Evolutionary conservation across 2,329 filamentous ascomycete genomes (phyloP), one percentile per base, ranked within the genome.

Genomic region (Neobulgaria alba): DNA sequence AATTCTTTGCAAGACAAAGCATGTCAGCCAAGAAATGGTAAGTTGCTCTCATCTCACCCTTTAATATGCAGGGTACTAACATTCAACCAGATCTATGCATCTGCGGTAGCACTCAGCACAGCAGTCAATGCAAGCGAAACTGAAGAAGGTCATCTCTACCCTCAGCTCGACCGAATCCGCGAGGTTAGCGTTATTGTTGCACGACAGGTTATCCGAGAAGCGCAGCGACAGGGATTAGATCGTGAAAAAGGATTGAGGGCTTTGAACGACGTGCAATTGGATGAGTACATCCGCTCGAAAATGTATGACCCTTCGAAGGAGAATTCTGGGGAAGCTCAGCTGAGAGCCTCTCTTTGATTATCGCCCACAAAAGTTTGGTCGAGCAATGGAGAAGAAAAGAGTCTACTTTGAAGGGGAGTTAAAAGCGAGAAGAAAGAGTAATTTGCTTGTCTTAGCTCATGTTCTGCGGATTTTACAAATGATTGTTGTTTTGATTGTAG

Each of bases 111-210:
- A 51, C 82, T 79, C 3, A 73, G 92, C 1, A 78, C 84, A 0
- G 72, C 71, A 3, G 68, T 81, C 41, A 82, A 81, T 0, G 84
- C 85, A 0, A 78, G 82, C 0, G 45, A 61, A 36, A 48, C 46
- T 29, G 62, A 72, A 0, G 73, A 69, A 3, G 75, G 73, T 8
- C 81, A 80, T 1, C 67, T 94, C 7, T 65, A 93, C 2, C 86
- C 87, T 0, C 83, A 85, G 34, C 82, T 94, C 0, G 73, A 75
- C 8, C 70, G 79, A 12, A 86, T 90, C 18, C 70, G 85, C 2
- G 71, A 79, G 16, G 80, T 93, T 12, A 90, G 85, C 54, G 77
- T 90, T 2, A 67, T 80, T 26, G 84, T 94, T 21, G 87, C 87
- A 0, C 73, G 75, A 33, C 77, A 75, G 15, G 84, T 94, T 4